Evolutionary conservation across 768 basidiomycete genomes (phyloP), one percentile per base, ranked within the genome.

Genomic region (Lentinula raphanica): DNA sequence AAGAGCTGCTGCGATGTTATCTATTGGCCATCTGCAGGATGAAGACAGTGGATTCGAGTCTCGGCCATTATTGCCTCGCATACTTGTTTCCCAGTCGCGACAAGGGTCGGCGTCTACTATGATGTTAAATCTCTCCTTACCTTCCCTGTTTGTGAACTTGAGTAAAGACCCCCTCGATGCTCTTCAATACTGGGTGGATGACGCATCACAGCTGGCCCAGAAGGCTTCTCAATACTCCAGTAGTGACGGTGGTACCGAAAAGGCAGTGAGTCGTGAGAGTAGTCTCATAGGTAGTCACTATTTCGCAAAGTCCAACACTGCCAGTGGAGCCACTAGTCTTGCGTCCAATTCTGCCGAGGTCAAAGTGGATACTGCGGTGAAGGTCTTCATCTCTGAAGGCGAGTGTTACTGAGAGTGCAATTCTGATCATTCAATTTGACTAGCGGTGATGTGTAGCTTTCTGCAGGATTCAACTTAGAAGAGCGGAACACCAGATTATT

Each of bases 181-280:
- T 12, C 68, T 98, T 17, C 94, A 98, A 69, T 88, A 87, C 65
- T 92, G 89, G 79, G 87, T 86, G 6, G 97, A 99, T 66, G 94
- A 98, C 66, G 68, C 86, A 27, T 74, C 85, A n/a, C 92, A 90
- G 64, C 79, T 88, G 51, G 64, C 87, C 3, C 88, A 89, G 53
- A 76, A 73, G 15, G 70, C 75, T 5, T 69, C 73, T 12, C 63
- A 62, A 17, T 60, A 60, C 11, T 61, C 63, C 19, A 56, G 65
- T 15, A 61, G 59, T 32, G 69, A 68, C 27, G 63, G 58, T 6
- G 68, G 59, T 36, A 62, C 62, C 17, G 69, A 75, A 58, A 68
- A 65, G 23, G 61, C 66, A 51, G 72, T 73, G 58, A 83, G 80
- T 60, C 74, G 74, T 54, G 82, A 86, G 67, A 68, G 85, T 29